Percentiles rank a stretch among this genome's conserved stretches.
Conservation (phyloP, 768 basidiomycete species). For the Pholiota molesta region DNA sequence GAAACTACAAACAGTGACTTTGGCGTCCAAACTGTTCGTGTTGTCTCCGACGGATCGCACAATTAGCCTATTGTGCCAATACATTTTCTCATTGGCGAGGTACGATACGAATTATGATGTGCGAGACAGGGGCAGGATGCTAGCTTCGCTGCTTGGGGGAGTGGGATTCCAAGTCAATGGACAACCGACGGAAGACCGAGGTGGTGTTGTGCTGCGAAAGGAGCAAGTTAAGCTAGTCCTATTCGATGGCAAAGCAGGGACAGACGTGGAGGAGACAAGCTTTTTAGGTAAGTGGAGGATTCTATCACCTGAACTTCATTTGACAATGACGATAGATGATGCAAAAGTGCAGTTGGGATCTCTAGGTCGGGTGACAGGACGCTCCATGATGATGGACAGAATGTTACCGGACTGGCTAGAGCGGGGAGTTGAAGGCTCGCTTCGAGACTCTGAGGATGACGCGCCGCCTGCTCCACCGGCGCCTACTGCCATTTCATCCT, state of each 20-base stretch:
- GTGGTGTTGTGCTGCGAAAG: slow-evolving; percentile 76
- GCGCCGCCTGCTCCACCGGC: slow-evolving; percentile 33
- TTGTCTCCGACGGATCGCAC: slow-evolving; percentile 57
- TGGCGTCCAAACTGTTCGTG: slow-evolving; percentile 85
- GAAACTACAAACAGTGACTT: slow-evolving; percentile 82
- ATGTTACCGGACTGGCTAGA: slow-evolving; percentile 87
- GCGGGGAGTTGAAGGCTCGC: slow-evolving; percentile 73
- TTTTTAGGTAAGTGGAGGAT: slow-evolving; percentile 31
- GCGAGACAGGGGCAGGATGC: slow-evolving; percentile 85
- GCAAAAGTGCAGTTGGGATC: slow-evolving; percentile 61
- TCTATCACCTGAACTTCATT: background rate
- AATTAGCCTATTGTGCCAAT: slow-evolving; percentile 59
- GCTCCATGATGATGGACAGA: slow-evolving; percentile 51
- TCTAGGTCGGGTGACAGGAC: slow-evolving; percentile 62
- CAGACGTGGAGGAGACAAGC: slow-evolving; percentile 40
- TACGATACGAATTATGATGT: slow-evolving; percentile 92
- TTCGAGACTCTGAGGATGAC: slow-evolving; percentile 74
- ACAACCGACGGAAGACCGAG: slow-evolving; percentile 48
- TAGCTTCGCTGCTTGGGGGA: slow-evolving; percentile 69
- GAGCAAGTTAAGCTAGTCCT: slow-evolving; percentile 84
- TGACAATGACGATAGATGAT: slow-evolving; percentile 30
- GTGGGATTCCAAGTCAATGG: slow-evolving; percentile 35
- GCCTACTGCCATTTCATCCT: slow-evolving; percentile 44
- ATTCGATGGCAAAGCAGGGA: slow-evolving; percentile 71
- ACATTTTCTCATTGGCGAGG: slow-evolving; percentile 82